A percentile compares a stretch with the other conserved stretches of the same genome.
phyloP scores from a whole-genome alignment of 768 basidiomycete species.

The Suillus alpinus region DNA sequence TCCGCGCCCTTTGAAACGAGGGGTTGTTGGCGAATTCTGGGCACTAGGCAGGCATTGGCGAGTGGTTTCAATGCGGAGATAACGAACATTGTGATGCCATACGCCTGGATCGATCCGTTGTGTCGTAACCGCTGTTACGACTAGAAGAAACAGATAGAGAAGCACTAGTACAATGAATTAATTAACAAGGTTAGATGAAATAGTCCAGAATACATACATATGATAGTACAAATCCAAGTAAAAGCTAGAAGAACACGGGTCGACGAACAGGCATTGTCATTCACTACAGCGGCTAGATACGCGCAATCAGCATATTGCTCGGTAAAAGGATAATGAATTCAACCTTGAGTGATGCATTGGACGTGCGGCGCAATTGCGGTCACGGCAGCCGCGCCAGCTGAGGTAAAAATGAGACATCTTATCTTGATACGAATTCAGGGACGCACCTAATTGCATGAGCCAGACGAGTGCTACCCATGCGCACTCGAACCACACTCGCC shows the following conservation, averaged over 20 bases:
- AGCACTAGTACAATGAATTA: slow-evolving; percentile 41
- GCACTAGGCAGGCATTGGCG: slow-evolving; percentile 30
- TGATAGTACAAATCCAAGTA: slow-evolving; percentile 48
- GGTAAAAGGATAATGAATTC: slow-evolving; percentile 1
- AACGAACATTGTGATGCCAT: slow-evolving; percentile 50
- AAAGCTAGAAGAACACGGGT: slow-evolving; percentile 56
- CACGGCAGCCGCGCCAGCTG: slow-evolving; percentile 54
- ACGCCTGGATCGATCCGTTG: slow-evolving; percentile 44
- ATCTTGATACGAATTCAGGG: background rate
- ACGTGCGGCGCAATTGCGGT: slow-evolving; percentile 36
- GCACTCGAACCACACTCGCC: slow-evolving; percentile 72
- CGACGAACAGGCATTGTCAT: slow-evolving; percentile 44
- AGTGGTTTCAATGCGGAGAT: slow-evolving; percentile 35
- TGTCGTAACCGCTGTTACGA: slow-evolving; percentile 42
- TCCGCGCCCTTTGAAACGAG: slow-evolving; percentile 33
- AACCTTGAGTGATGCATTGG: slow-evolving; percentile 35
- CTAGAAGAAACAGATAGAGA: slow-evolving; percentile 51
- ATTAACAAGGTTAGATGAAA: slow-evolving; percentile 1
- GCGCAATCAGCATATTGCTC: background rate
- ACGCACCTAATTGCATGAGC: slow-evolving; percentile 57
- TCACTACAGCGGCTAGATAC: background rate
- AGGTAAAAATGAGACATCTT: slow-evolving; percentile 2
- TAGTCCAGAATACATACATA: slow-evolving; percentile 33
- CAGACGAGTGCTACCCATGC: slow-evolving; percentile 59
- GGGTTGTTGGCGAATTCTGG: slow-evolving; percentile 34